Evolutionary conservation across 2,329 filamentous ascomycete species (phyloP).

Genomic region (Torrubiella hemipterigena): DNA sequence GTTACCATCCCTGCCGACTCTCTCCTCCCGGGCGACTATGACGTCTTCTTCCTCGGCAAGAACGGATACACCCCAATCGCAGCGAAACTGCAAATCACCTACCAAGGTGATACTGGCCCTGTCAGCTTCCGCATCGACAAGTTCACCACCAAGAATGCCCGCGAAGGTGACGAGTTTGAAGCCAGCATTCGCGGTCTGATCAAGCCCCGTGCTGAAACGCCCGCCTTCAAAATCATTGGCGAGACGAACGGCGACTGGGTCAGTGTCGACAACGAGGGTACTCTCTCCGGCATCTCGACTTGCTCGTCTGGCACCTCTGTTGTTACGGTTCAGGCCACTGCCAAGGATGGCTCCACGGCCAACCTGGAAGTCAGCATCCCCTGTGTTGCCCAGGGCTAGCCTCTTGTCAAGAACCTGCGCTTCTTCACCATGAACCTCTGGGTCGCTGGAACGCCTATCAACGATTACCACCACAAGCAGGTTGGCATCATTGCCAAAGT

Average conservation of each 20-base stretch:
- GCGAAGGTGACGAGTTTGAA: slow-evolving; percentile 18
- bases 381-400: slow-evolving; percentile 12
- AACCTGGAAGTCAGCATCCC: slow-evolving; percentile 19
- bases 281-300: slow-evolving; percentile 22
- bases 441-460: slow-evolving; percentile 22
- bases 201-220: slow-evolving; percentile 11
- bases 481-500: slow-evolving; percentile 19
- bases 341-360: slow-evolving; percentile 12
- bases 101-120: too few relatives aligned
- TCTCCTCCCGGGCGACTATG: too few relatives aligned
- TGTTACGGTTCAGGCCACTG: slow-evolving; percentile 16
- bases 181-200: slow-evolving; percentile 20
- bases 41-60: too few relatives aligned
- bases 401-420: slow-evolving; percentile 20
- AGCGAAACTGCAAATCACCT: too few relatives aligned
- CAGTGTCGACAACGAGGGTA: slow-evolving; percentile 17
- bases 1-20: too few relatives aligned
- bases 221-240: slow-evolving; percentile 16
- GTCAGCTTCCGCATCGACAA: slow-evolving; percentile 17
- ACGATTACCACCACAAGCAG: slow-evolving; percentile 25
- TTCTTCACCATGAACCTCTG: slow-evolving; percentile 28
- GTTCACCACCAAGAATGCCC: slow-evolving; percentile 22
- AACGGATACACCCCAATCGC: too few relatives aligned
- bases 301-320: slow-evolving; percentile 12
- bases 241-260: slow-evolving; percentile 18